Conservation (phyloP, 495 filamentous ascomycete genomes). For the Parathielavia appendiculata region DNA sequence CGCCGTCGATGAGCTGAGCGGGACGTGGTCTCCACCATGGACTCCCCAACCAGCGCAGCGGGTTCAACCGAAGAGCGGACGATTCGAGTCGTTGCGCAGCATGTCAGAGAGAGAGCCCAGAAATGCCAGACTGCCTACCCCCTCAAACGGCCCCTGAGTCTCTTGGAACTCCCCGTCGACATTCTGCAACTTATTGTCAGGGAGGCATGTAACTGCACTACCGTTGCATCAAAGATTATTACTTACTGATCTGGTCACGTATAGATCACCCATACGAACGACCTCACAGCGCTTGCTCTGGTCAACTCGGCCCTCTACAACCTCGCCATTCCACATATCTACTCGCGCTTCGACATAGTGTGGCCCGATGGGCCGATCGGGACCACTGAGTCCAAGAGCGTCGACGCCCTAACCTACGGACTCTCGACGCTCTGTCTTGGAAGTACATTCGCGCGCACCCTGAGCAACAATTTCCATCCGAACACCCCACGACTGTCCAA, state of each 20-base stretch:
- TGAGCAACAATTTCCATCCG: slow-evolving; percentile 30
- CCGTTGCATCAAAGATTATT: not conserved
- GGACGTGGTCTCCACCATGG: slow-evolving; percentile 7
- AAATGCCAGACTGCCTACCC: slow-evolving; percentile 37
- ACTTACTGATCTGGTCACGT: not conserved
- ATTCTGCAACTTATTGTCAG: slow-evolving; percentile 83
- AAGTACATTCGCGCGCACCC: slow-evolving; percentile 60
- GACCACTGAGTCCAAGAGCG: slow-evolving; percentile 63
- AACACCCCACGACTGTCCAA: slow-evolving; percentile 10
- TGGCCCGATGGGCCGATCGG: slow-evolving; percentile 73
- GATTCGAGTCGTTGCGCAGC: slow-evolving; percentile 22
- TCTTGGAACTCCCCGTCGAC: slow-evolving; percentile 83
- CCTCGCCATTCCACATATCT: slow-evolving; percentile 79
- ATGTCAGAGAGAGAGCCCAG: slow-evolving; percentile 40
- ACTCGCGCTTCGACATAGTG: slow-evolving; percentile 88
- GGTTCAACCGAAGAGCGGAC: slow-evolving; percentile 9
- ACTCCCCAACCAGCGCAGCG: slow-evolving; percentile 1
- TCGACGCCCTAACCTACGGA: slow-evolving; percentile 89
- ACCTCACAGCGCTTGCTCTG: slow-evolving; percentile 75
- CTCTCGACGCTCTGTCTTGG: slow-evolving; percentile 80
- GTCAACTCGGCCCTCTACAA: slow-evolving; percentile 80
- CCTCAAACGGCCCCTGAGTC: slow-evolving; percentile 36
- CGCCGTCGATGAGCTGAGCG: slow-evolving; percentile 9
- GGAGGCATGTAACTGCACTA: slow-evolving; percentile 54
- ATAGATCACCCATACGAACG: slow-evolving; percentile 82